Evolutionary conservation across 1,284 basidiomycete genomes (phyloP).

Genomic region (Leucoagaricus sp.): DNA sequence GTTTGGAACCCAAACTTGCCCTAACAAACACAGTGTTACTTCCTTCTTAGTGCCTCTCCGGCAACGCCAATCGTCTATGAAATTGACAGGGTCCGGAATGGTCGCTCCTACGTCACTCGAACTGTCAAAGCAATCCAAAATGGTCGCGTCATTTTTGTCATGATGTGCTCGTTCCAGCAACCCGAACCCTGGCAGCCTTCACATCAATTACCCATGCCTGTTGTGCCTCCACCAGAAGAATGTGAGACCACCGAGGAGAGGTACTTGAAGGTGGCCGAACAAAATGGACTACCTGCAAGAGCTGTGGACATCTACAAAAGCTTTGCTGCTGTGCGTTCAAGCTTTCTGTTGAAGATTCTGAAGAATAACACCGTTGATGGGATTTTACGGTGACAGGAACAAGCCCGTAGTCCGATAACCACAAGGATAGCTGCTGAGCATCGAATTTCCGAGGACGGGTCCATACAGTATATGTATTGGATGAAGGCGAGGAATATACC

Average conservation of each 20-base stretch:
- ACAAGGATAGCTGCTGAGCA: conserved; percentile 53
- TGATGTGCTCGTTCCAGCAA: conserved; percentile 85
- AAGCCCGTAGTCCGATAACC: conserved; percentile 67
- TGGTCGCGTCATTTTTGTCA: conserved; percentile 77
- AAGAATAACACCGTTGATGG: background rate
- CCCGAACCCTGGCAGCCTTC: conserved; percentile 76
- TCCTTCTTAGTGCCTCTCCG: conserved; percentile 77
- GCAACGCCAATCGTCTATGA: conserved; percentile 81
- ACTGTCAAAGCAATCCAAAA: conserved; percentile 74
- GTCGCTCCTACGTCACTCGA: conserved; percentile 72
- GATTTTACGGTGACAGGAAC: conserved; percentile 48
- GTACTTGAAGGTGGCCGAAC: conserved; percentile 36
- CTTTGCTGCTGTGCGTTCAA: conserved; percentile 50
- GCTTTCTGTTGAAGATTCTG: background rate
- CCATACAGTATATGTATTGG: conserved; percentile 72
- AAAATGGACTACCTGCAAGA: conserved; percentile 33
- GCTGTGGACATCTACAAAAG: conserved; percentile 32
- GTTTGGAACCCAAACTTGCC: background rate
- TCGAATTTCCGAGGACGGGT: conserved; percentile 46
- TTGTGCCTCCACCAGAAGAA: conserved; percentile 59
- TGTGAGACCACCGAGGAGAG: conserved; percentile 63
- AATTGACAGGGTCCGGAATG: conserved; percentile 85
- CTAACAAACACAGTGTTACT: conserved; percentile 64
- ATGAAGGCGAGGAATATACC: conserved; percentile 73
- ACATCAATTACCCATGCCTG: conserved; percentile 66